Percentiles rank a stretch among this genome's conserved stretches.
Evolutionary conservation across 2,329 filamentous ascomycete species (phyloP).

Genomic region (Clonostachys chloroleuca): DNA sequence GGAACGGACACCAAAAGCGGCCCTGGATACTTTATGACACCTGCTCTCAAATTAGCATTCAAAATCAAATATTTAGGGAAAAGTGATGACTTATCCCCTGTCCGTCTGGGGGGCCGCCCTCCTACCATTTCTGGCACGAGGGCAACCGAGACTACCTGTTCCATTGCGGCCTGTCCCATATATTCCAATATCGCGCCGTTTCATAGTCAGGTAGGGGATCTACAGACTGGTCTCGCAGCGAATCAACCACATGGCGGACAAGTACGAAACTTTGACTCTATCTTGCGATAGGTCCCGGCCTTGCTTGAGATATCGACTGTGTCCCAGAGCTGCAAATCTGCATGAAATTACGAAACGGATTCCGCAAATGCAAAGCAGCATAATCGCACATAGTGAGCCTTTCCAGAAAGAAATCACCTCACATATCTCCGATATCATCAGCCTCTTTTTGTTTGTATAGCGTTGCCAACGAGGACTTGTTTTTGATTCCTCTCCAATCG

Average conservation of each 20-base stretch:
- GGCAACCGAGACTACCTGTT: conserved; percentile 38
- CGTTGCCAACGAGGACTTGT: conserved; percentile 87
- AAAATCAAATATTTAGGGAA: neutral
- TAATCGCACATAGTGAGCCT: too few species aligned
- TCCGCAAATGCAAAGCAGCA: too few species aligned
- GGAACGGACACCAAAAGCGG: too few species aligned
- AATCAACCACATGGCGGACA: conserved; percentile 57
- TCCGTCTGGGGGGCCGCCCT: conserved; percentile 36
- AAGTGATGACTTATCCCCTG: conserved; percentile 44
- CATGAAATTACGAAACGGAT: too few species aligned
- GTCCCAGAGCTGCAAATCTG: too few species aligned
- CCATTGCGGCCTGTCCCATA: conserved; percentile 26
- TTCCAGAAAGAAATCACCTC: too few species aligned
- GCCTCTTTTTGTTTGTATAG: conserved; percentile 71
- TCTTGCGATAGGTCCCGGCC: conserved; percentile 81
- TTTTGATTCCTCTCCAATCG: conserved; percentile 81
- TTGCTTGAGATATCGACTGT: conserved; percentile 15
- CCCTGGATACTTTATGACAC: too few species aligned
- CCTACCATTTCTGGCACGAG: conserved; percentile 45
- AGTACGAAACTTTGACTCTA: conserved; percentile 92
- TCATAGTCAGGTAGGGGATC: neutral
- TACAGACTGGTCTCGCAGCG: neutral
- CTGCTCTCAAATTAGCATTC: too few species aligned
- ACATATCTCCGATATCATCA: too few species aligned
- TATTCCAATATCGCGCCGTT: conserved; percentile 7